These are phyloP conservation scores for Meyerozyma guilliermondii DNA, from an alignment of 1,139 yeast species.

Conservation along the genomic window DNA sequence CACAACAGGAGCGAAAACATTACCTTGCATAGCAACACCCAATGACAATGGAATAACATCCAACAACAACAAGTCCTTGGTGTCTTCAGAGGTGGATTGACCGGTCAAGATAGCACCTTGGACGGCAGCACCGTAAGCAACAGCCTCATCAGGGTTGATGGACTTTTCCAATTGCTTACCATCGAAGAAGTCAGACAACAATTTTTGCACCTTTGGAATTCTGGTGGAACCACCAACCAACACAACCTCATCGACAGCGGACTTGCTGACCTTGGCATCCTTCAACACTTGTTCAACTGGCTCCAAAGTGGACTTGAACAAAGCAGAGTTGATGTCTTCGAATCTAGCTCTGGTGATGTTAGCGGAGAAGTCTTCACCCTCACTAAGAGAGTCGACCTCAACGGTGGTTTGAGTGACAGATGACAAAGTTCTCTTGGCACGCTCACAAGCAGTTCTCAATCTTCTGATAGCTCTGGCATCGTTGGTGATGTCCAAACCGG, in stretches of 20 bases:
- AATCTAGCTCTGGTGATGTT: slow-evolving; percentile 98
- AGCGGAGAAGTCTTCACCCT: slow-evolving; percentile 95
- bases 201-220: slow-evolving; percentile 98
- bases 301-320: slow-evolving; percentile 93
- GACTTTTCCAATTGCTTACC: slow-evolving; percentile 96
- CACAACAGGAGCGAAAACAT: slow-evolving; percentile 97
- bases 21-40: slow-evolving; percentile 99
- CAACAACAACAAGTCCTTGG: slow-evolving; percentile 94
- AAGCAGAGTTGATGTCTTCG: slow-evolving; percentile 94
- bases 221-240: slow-evolving; percentile 99
- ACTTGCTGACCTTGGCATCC: slow-evolving; percentile 89
- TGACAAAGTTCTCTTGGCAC: slow-evolving; percentile 98
- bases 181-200: slow-evolving; percentile 95
- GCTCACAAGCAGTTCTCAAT: slow-evolving; percentile 98
- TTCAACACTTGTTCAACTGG: slow-evolving; percentile 98
- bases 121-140: slow-evolving; percentile 98
- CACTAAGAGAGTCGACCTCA: slow-evolving; percentile 94
- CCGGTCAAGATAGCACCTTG: slow-evolving; percentile 99
- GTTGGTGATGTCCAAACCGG: slow-evolving; percentile 84
- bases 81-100: slow-evolving; percentile 94
- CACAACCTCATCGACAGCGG: slow-evolving; percentile 91
- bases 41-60: slow-evolving; percentile 98
- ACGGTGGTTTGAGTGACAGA: slow-evolving; percentile 95
- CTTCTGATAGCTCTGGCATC: slow-evolving; percentile 98
- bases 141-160: slow-evolving; percentile 99